Evolutionary conservation across 1,284 basidiomycete species (phyloP).

Genomic region (Cryptococcus sp.): DNA sequence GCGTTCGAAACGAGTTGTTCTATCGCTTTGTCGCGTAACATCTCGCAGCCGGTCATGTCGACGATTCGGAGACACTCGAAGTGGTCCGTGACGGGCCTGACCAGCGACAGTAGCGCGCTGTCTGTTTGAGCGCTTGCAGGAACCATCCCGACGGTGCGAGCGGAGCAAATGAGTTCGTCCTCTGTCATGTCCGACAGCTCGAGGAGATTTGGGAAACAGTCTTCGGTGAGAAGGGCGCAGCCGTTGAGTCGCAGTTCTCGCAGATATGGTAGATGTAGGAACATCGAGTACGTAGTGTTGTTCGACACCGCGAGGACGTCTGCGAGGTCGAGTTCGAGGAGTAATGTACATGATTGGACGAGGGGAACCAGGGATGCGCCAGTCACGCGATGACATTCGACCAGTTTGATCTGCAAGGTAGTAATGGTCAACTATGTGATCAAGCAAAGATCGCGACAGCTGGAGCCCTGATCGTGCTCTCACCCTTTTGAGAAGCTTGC

Average conservation of each 20-base stretch:
- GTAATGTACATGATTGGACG: conserved; percentile 77
- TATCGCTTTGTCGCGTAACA: conserved; percentile 83
- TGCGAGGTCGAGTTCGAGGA: conserved; percentile 93
- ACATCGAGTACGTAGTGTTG: conserved; percentile 76
- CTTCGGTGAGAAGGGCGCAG: conserved; percentile 76
- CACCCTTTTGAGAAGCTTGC: conserved; percentile 69
- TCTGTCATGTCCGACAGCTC: conserved; percentile 39
- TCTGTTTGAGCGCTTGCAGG: conserved; percentile 1
- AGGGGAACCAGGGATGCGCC: conserved; percentile 77
- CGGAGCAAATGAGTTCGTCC: conserved; percentile 10
- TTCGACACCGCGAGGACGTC: conserved; percentile 79
- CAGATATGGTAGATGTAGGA: conserved; percentile 76
- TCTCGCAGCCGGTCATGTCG: conserved; percentile 82
- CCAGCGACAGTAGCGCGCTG: conserved; percentile 13
- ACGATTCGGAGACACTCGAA: conserved; percentile 85
- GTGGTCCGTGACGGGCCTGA: conserved; percentile 26
- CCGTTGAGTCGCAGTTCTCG: conserved; percentile 87
- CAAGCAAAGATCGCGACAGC: background rate
- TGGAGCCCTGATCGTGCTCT: conserved; percentile 23
- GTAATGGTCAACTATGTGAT: background rate
- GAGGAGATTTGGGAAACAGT: conserved; percentile 77
- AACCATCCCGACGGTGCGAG: conserved; percentile 5
- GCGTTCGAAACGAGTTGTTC: conserved; percentile 87
- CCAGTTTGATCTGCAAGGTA: conserved; percentile 73
- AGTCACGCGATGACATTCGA: conserved; percentile 73